phyloP scores from a whole-genome alignment of 495 filamentous ascomycete genomes.

The Lasiosphaeria miniovina region DNA sequence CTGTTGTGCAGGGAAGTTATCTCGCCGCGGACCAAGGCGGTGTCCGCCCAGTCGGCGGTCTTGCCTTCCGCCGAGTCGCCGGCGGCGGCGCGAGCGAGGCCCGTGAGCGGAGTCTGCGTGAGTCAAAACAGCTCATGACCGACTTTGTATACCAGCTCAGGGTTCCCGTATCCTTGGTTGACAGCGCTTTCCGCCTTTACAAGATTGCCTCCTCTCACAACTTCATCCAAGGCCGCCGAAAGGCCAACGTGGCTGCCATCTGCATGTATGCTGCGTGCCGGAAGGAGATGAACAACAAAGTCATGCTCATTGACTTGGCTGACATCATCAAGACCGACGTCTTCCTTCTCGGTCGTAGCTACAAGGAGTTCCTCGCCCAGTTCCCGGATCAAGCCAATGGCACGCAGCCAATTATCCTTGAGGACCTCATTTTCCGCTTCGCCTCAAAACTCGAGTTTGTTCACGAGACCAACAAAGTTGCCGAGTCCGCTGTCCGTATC shows the following conservation, averaged over 20 bases:
- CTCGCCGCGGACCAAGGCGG: conserved; percentile 73
- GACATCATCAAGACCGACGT: conserved; percentile 87
- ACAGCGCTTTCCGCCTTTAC: conserved; percentile 67
- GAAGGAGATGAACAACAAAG: conserved; percentile 53
- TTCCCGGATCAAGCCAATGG: conserved; percentile 54
- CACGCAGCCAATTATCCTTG: conserved; percentile 63
- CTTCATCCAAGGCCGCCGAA: conserved; percentile 88
- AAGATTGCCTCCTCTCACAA: conserved; percentile 71
- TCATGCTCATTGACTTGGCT: conserved; percentile 94
- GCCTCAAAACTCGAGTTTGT: conserved; percentile 88
- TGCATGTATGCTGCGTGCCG: conserved; percentile 87
- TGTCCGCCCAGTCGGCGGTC: conserved; percentile 42
- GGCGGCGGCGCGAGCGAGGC: conserved; percentile 44
- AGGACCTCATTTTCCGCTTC: conserved; percentile 86
- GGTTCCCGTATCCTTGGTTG: conserved; percentile 57
- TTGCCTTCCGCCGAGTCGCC: conserved; percentile 35
- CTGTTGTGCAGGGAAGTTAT: conserved; percentile 85
- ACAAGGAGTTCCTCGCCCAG: conserved; percentile 68
- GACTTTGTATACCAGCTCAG: conserved; percentile 46
- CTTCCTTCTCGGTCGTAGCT: conserved; percentile 82
- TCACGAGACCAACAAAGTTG: conserved; percentile 69
- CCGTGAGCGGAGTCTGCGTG: conserved; percentile 68
- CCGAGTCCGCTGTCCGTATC: conserved; percentile 78
- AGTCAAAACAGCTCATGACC: conserved; percentile 47
- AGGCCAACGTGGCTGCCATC: conserved; percentile 75